Percentiles rank a stretch among this genome's conserved stretches.
phyloP scores from a whole-genome alignment of 805 yeast genomes.

The Candida oleophila region DNA sequence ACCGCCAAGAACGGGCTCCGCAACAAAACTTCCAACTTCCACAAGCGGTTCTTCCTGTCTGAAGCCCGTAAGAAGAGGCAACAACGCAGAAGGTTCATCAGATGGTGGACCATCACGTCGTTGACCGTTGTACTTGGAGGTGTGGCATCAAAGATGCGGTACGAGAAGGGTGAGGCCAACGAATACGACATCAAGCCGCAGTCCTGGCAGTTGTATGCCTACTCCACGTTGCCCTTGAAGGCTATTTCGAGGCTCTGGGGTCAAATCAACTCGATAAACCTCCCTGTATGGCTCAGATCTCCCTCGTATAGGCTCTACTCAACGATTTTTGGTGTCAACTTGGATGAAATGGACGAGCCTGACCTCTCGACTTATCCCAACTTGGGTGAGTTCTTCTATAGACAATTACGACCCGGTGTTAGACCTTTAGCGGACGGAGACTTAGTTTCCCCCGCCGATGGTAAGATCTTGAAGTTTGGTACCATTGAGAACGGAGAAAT shows the following conservation, averaged over 20 bases:
- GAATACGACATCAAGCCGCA: slow-evolving; percentile 56
- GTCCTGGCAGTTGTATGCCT: slow-evolving; percentile 88
- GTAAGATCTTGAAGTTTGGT: slow-evolving; percentile 84
- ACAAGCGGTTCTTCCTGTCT: slow-evolving; percentile 39
- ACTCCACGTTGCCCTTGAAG: slow-evolving; percentile 86
- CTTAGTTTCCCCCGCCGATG: slow-evolving; percentile 91
- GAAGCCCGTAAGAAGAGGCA: slow-evolving; percentile 41
- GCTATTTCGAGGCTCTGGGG: slow-evolving; percentile 96
- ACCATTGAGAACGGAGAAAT: slow-evolving; percentile 77
- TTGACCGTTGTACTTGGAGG: slow-evolving; percentile 54
- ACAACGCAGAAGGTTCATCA: slow-evolving; percentile 39
- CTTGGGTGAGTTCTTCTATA: slow-evolving; percentile 86
- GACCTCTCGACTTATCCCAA: slow-evolving; percentile 74
- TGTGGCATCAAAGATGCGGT: slow-evolving; percentile 46
- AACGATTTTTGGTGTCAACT: slow-evolving; percentile 77
- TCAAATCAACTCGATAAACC: slow-evolving; percentile 70
- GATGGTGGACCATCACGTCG: slow-evolving; percentile 57
- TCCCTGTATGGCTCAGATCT: slow-evolving; percentile 85
- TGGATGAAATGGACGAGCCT: slow-evolving; percentile 85
- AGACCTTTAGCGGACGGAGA: slow-evolving; percentile 71
- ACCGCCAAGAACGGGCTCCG: slow-evolving; percentile 29
- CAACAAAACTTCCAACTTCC: slow-evolving; percentile 35
- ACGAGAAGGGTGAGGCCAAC: slow-evolving; percentile 30
- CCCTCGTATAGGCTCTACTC: slow-evolving; percentile 82
- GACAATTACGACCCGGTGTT: slow-evolving; percentile 72